Base-by-base conservation (phyloP, 2,329 filamentous ascomycete species). In the Arthrobotrys sinensis region DNA sequence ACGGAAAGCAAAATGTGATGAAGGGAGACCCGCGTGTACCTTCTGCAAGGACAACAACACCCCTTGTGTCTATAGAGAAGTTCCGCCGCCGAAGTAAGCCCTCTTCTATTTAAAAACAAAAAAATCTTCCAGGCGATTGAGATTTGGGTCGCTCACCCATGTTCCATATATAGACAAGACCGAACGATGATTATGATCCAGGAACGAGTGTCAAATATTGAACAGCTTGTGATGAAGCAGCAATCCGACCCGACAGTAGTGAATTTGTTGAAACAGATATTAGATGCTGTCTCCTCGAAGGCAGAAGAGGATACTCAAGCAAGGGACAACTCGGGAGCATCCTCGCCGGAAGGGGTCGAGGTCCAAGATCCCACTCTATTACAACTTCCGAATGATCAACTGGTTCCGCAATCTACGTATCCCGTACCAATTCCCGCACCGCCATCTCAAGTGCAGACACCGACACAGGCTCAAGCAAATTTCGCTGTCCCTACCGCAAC, bases 1-100 rank as follows among this genome's bases (percentile, higher is more conserved):
- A 78, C 88, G 95, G 45, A 97, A 97, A 84, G 93, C 93, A 12
- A 97, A 97, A 85, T 97, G 94, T 83, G 93, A 97, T 82, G 94
- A 97, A 86, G 90, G 91, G 10, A 90, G 92, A 80, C 94, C 92
- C 1, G 91, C 92, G 82, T 95, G 93, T 83, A 93, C 91, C 45
- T 90, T 90, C 82, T 99, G 96, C 84, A 92, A 91, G 82, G 94
- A 98, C 81, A 96, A 96, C 83, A 91, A 89, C 80, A 88, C 93
- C 36, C 88, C 90, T 66, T 99, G 93, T 86, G 91, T 93, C 84
- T 98, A 97, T 84, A 91, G 94, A 80, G 94, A 97, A 82, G 92
- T 96, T 4, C 92, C 93, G 21, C 93, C 93, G 14, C 96, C 96
- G 83, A 95, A 96, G 93, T 97, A 87, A 84, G 91, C 65, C 68